Percentiles rank a stretch among this genome's conserved stretches.
These are phyloP conservation scores for Emergomyces africanus DNA, from an alignment of 2,329 filamentous ascomycete genomes.

Conservation along the genomic window DNA sequence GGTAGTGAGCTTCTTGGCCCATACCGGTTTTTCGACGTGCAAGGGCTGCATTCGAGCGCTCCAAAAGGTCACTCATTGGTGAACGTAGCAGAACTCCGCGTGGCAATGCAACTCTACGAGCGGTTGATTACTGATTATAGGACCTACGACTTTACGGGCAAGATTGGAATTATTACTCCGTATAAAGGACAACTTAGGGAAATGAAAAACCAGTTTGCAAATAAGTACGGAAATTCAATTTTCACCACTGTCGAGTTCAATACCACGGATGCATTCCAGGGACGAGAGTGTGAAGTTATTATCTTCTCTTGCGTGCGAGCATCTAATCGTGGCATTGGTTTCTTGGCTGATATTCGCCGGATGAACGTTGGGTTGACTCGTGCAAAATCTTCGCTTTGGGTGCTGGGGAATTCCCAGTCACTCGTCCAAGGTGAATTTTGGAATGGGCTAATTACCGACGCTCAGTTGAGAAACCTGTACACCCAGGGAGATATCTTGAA, in stretches of 20 bases:
- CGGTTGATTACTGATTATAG: constrained; percentile 62
- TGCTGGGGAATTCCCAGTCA: constrained; percentile 81
- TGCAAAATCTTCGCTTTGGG: constrained; percentile 93
- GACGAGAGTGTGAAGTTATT: constrained; percentile 92
- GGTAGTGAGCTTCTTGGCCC: constrained; percentile 67
- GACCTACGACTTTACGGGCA: constrained; percentile 58
- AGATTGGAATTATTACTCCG: constrained; percentile 93
- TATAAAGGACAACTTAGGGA: constrained; percentile 88
- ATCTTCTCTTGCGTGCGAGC: constrained; percentile 98
- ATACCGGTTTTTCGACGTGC: constrained; percentile 94
- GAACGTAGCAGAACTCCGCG: constrained; percentile 74
- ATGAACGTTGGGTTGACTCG: constrained; percentile 98
- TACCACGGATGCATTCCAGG: constrained; percentile 96
- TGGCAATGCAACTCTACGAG: constrained; percentile 74
- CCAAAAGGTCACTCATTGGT: constrained; percentile 76
- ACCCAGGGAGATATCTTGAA: constrained; percentile 52
- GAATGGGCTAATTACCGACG: constrained; percentile 73
- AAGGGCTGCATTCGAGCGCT: constrained; percentile 73
- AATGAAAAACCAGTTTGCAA: constrained; percentile 61
- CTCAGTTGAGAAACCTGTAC: constrained; percentile 60
- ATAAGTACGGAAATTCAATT: constrained; percentile 61
- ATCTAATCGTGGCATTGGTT: constrained; percentile 86
- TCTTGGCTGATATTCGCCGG: constrained; percentile 93
- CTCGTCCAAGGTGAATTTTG: constrained; percentile 83
- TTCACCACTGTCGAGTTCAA: constrained; percentile 85